These are phyloP conservation scores for Allium fistulosum DNA, from an alignment of 106 monocot genomes.

Conservation along the genomic window DNA sequence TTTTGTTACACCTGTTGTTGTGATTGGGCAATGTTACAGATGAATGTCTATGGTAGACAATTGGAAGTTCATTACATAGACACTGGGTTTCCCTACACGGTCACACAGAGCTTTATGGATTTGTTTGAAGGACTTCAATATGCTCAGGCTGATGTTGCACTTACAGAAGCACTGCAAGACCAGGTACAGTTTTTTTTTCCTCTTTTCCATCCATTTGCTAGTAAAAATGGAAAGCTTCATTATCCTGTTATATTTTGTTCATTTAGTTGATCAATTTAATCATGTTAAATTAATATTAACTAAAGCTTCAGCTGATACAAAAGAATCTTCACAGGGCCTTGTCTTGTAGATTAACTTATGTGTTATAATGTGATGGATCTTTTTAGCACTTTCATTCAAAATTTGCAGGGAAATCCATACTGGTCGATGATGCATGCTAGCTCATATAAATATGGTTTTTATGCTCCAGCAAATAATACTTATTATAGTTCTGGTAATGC, in stretches of 20 bases:
- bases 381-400: too few relatives aligned
- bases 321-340: too few relatives aligned
- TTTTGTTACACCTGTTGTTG: not conserved
- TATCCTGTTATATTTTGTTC: too few relatives aligned
- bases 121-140: conserved; percentile 46
- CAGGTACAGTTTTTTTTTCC: conserved; percentile 21
- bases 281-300: too few relatives aligned
- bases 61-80: conserved; percentile 44
- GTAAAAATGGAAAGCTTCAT: too few relatives aligned
- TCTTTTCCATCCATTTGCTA: too few relatives aligned
- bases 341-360: too few relatives aligned
- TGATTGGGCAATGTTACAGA: not conserved
- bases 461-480: conserved; percentile 38
- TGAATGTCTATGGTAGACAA: conserved; percentile 25
- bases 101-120: conserved; percentile 54
- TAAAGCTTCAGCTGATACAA: too few relatives aligned
- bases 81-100: conserved; percentile 42
- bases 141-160: conserved; percentile 45
- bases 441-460: conserved; percentile 61
- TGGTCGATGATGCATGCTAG: conserved; percentile 67
- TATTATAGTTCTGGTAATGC: conserved; percentile 49
- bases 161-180: conserved; percentile 49
- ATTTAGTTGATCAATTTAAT: too few relatives aligned
- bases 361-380: too few relatives aligned
- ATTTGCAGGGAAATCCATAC: conserved; percentile 66